phyloP scores from a whole-genome alignment of 2,329 filamentous ascomycete genomes.

The Epichloe gansuensis region DNA sequence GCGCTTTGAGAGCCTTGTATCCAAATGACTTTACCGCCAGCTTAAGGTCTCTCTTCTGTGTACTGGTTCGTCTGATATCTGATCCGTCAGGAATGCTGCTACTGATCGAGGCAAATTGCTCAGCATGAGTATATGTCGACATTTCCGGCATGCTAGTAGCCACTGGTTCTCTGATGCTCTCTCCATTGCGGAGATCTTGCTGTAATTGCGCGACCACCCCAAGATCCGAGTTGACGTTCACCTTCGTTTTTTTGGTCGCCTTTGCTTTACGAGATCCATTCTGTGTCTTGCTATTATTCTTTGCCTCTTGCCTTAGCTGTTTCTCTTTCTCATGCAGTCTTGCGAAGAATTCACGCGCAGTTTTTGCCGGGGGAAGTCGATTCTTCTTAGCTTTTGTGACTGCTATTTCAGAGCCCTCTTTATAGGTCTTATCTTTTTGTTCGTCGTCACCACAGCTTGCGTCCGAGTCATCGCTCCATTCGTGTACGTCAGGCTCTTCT shows the following conservation, averaged over 20 bases:
- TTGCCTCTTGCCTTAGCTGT: background rate
- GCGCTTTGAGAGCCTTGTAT: background rate
- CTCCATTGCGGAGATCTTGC: background rate
- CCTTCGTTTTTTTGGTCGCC: background rate
- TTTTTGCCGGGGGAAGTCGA: background rate
- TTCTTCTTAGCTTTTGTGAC: background rate
- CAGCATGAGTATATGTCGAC: background rate
- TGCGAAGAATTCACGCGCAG: background rate
- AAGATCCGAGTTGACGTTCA: background rate
- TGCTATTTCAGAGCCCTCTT: background rate
- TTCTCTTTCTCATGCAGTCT: background rate
- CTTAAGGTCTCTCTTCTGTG: background rate
- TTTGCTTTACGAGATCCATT: background rate
- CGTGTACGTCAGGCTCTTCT: background rate
- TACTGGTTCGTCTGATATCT: background rate
- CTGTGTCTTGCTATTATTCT: background rate
- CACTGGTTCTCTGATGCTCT: background rate
- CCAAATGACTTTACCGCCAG: background rate
- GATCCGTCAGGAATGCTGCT: background rate
- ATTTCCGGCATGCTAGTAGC: background rate
- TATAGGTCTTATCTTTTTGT: background rate
- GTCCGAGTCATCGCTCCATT: background rate
- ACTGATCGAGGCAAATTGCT: background rate
- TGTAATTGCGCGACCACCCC: background rate
- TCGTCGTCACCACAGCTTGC: background rate